These are phyloP conservation scores for Fusarium oxysporum DNA, from an alignment of 2,329 filamentous ascomycete species.

Conservation along the genomic window DNA sequence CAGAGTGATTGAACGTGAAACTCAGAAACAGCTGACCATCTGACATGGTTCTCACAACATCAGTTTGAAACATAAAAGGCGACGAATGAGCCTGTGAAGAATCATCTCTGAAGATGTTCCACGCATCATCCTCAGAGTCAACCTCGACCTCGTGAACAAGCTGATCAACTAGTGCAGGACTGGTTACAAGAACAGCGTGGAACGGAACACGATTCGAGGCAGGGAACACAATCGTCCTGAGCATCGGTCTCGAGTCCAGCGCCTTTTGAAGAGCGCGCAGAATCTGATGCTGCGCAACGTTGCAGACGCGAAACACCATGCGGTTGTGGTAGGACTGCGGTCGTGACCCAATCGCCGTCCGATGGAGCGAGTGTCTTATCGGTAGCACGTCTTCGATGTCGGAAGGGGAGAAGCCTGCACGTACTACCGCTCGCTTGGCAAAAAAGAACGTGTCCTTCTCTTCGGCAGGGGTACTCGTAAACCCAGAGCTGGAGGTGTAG, in stretches of 20 bases:
- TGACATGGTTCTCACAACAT: constrained; percentile 39
- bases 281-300: constrained; percentile 37
- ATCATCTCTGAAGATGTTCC: constrained; percentile 35
- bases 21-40: constrained; percentile 39
- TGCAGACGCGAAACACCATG: constrained; percentile 47
- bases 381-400: constrained; percentile 47
- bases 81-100: constrained; percentile 28
- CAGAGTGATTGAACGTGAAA: constrained; percentile 51
- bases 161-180: constrained; percentile 38
- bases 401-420: constrained; percentile 33
- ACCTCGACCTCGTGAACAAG: constrained; percentile 44
- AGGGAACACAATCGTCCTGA: constrained; percentile 47
- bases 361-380: constrained; percentile 47
- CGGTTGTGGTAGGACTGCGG: constrained; percentile 52
- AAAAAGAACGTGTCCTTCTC: constrained; percentile 10
- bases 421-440: constrained; percentile 16
- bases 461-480: not conserved
- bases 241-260: constrained; percentile 44
- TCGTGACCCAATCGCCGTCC: constrained; percentile 48
- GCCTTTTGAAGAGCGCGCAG: constrained; percentile 45
- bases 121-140: constrained; percentile 38
- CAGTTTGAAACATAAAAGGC: constrained; percentile 48
- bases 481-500: not conserved
- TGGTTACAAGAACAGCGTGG: constrained; percentile 46
- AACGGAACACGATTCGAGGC: constrained; percentile 29